Evolutionary conservation across 352 stramenopile genomes (phyloP), one percentile per base, ranked within the genome.

Genomic region (Globisporangium carolinianum): DNA sequence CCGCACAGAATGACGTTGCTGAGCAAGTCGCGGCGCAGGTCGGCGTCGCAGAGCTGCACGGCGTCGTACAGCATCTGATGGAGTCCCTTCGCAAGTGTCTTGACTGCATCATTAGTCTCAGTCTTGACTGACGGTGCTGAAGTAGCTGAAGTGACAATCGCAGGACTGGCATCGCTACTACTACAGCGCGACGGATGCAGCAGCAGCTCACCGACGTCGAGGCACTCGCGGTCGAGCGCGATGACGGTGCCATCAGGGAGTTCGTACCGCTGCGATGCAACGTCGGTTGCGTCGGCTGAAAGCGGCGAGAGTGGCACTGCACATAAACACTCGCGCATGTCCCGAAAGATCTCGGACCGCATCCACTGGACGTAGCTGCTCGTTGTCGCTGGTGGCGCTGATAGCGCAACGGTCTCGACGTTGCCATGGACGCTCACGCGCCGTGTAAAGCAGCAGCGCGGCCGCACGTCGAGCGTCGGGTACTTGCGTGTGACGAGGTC

Each of bases 1-100:
- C 87, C 87, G 43, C 83, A 94, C 7, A 96, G 71, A 49, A 95
- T 89, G 65, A 96, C 84, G 62, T 95, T 95, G 59, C 74, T 80
- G 37, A 94, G 75, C 75, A 95, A 81, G 56, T 96, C 87, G 57
- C 83, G 73, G 6, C 87, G 79, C 51, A 94, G 32, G 51, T 96
- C 87, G 8, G 80, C 79, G 55, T 96, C 86, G 37, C 83, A 93
- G 39, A 85, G 63, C 50, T 95, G 81, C 47, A 94, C 82, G 2
- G 83, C 80, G 51, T 93, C 84, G 58, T 95, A 92, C 0, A 94
- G 57, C 86, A 94, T 95, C 10, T 66, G 62, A 47, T 88, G 72
- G 50, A 95, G 61, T 0, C 82, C 82, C 61, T 92, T 93, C 37
- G 72, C 67, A 7, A 79, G 55, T 2, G 74, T 73, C 53, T 79